Percentiles rank a stretch among this genome's conserved stretches.
phyloP scores from a whole-genome alignment of 2,329 filamentous ascomycete genomes.

The Colletotrichum sojae region DNA sequence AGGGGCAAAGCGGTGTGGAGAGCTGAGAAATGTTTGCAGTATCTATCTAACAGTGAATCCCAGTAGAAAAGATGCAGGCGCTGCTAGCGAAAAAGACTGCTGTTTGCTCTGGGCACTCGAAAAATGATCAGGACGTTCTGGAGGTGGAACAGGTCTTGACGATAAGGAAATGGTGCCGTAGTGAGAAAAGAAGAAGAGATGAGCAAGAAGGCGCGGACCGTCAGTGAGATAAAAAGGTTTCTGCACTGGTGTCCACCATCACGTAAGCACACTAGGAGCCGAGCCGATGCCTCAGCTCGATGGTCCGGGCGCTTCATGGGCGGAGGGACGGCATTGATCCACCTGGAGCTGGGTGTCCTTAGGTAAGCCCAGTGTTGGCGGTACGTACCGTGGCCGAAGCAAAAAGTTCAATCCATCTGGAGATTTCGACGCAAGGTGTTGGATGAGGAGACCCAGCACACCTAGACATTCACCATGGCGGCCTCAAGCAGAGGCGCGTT shows the following conservation, averaged over 20 bases:
- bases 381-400: constrained; percentile 44
- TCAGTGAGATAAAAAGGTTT: constrained; percentile 38
- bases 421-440: constrained; percentile 36
- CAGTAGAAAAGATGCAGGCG: constrained; percentile 82
- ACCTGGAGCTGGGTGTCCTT: constrained; percentile 14
- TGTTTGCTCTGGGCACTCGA: constrained; percentile 85
- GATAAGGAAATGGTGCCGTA: constrained; percentile 95
- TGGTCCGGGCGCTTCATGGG: background rate
- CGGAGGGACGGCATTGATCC: background rate
- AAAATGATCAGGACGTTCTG: constrained; percentile 92
- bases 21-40: constrained; percentile 78
- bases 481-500: constrained; percentile 70
- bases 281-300: background rate
- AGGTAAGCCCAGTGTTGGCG: constrained; percentile 45
- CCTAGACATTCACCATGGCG: constrained; percentile 59
- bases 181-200: constrained; percentile 53
- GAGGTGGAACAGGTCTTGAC: constrained; percentile 80
- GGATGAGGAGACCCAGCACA: constrained; percentile 28
- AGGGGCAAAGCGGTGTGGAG: background rate
- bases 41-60: constrained; percentile 95
- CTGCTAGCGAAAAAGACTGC: constrained; percentile 99
- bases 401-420: constrained; percentile 47
- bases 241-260: constrained; percentile 20
- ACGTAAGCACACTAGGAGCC: constrained; percentile 14
- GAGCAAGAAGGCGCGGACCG: constrained; percentile 10